A percentile compares a stretch with the other conserved stretches of the same genome.
phyloP scores from a whole-genome alignment of 108 stramenopile species.

The Stephanodiscus minutulus region DNA sequence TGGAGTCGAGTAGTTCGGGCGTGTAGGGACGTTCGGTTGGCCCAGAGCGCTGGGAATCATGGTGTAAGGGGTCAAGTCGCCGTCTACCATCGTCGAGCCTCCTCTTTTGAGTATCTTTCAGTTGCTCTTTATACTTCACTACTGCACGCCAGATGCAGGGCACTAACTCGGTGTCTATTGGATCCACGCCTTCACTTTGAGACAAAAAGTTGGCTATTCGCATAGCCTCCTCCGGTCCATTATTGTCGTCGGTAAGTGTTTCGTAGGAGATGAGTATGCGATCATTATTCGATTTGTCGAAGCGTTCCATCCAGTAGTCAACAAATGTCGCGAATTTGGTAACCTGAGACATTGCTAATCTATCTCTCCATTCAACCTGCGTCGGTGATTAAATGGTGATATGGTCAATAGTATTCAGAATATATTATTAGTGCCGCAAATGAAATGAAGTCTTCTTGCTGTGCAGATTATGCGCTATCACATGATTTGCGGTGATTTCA shows the following conservation, averaged over 20 bases:
- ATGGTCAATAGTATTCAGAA: too few relatives aligned
- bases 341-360: slow-evolving; percentile 28
- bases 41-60: slow-evolving; percentile 29
- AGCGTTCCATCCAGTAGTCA: slow-evolving; percentile 44
- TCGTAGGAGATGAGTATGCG: slow-evolving; percentile 37
- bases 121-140: slow-evolving; percentile 25
- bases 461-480: too few relatives aligned
- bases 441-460: too few relatives aligned
- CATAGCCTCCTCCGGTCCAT: slow-evolving; percentile 32
- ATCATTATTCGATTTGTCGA: slow-evolving; percentile 21
- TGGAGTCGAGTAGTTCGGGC: slow-evolving; percentile 12
- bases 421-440: too few relatives aligned
- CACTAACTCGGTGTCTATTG: slow-evolving; percentile 26
- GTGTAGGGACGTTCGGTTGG: slow-evolving; percentile 38
- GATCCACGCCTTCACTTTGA: slow-evolving; percentile 20
- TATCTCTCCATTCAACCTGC: slow-evolving; percentile 39
- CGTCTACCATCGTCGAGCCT: slow-evolving; percentile 7
- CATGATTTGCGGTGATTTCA: too few relatives aligned
- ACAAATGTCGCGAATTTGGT: slow-evolving; percentile 25
- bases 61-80: slow-evolving; percentile 28
- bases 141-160: slow-evolving; percentile 41
- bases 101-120: neutral
- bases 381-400: neutral
- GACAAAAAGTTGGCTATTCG: slow-evolving; percentile 28
- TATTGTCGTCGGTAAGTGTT: slow-evolving; percentile 14